phyloP scores from a whole-genome alignment of 164 flowering plant genomes.

The Vitis cinerea region DNA sequence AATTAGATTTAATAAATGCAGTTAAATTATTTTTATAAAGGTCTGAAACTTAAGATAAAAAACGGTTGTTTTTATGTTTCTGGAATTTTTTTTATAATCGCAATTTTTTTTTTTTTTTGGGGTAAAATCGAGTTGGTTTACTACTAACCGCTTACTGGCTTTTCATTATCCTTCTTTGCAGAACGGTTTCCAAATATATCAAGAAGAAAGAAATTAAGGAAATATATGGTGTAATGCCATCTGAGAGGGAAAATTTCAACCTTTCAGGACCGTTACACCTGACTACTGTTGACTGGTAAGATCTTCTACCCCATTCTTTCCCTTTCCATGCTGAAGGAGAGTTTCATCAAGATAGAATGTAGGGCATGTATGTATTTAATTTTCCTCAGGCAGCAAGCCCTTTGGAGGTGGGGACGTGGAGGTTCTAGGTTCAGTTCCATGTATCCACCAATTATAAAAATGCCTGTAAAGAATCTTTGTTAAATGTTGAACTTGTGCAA shows the following conservation, averaged over 20 bases:
- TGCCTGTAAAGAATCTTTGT: neutral
- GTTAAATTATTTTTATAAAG: too few relatives aligned
- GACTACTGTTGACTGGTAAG: constrained; percentile 71
- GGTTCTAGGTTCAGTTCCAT: too few relatives aligned
- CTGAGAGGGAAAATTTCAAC: constrained; percentile 63
- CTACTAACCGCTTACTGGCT: neutral
- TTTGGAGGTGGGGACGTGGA: too few relatives aligned
- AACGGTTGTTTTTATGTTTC: too few relatives aligned
- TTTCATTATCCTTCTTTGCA: constrained; percentile 1
- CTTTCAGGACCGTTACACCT: constrained; percentile 75
- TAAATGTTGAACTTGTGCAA: neutral
- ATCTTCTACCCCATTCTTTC: neutral
- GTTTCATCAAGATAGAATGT: neutral
- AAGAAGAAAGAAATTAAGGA: neutral
- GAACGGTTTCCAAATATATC: constrained; percentile 6
- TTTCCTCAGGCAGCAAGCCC: too few relatives aligned
- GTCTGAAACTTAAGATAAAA: too few relatives aligned
- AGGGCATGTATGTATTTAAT: neutral
- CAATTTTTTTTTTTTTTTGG: too few relatives aligned
- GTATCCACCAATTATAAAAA: too few relatives aligned
- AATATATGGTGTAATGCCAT: constrained; percentile 31
- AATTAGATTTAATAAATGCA: too few relatives aligned
- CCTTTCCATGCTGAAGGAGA: neutral
- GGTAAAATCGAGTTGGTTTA: neutral
- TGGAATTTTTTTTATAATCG: too few relatives aligned